phyloP scores from a whole-genome alignment of 2,329 filamentous ascomycete genomes.

The Aspergillus floridensis region DNA sequence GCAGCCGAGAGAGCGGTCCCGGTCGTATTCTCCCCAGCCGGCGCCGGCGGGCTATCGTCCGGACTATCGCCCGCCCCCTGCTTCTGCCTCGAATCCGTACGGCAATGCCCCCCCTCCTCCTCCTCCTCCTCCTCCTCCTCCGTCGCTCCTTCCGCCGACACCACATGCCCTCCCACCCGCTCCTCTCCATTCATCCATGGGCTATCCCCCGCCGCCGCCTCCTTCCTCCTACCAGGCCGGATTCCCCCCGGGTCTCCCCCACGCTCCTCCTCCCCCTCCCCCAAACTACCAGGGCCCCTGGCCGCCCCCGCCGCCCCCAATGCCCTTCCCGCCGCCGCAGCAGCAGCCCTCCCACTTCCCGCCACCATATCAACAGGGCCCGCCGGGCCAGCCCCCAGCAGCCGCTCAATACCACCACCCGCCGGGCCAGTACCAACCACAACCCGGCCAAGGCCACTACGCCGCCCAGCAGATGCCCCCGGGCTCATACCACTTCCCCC shows the following conservation, averaged over 20 bases:
- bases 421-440: neutral
- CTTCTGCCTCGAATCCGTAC: slow-evolving; percentile 2
- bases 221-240: neutral
- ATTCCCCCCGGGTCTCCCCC: slow-evolving; percentile 13
- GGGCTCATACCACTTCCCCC: slow-evolving; percentile 34
- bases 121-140: slow-evolving; percentile 15
- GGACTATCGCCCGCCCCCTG: neutral
- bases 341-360: slow-evolving; percentile 15
- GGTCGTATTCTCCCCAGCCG: slow-evolving; percentile 35
- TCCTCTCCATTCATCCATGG: slow-evolving; percentile 21
- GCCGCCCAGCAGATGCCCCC: slow-evolving; percentile 28
- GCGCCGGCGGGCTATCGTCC: slow-evolving; percentile 9
- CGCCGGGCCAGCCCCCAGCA: neutral
- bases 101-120: slow-evolving; percentile 7
- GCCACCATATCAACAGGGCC: slow-evolving; percentile 23
- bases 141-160: neutral
- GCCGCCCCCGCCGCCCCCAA: slow-evolving; percentile 34
- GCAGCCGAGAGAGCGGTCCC: slow-evolving; percentile 2
- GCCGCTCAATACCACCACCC: neutral
- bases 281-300: slow-evolving; percentile 36
- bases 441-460: too few species aligned
- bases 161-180: slow-evolving; percentile 1
- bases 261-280: slow-evolving; percentile 29
- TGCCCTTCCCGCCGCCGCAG: slow-evolving; percentile 19
- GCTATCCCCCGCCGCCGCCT: slow-evolving; percentile 10